Base-by-base conservation (phyloP, 2,329 filamentous ascomycete species). In the Beauveria varroae region DNA sequence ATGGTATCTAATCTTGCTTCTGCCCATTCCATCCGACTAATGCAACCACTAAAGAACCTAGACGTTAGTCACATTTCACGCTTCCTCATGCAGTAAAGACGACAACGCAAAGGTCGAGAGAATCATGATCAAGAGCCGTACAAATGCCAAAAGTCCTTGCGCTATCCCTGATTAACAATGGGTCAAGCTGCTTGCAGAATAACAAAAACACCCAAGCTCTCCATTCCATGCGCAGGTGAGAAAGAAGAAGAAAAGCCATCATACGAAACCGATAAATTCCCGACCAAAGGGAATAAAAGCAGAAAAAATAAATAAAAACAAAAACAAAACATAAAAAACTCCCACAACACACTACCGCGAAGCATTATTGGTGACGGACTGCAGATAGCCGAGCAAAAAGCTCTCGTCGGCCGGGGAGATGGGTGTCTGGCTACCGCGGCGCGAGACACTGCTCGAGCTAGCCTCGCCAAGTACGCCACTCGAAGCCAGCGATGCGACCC, bases 381-480 rank as follows among this genome's bases (percentile, higher is more conserved):
- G 84, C 67, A 96, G 75, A 70, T 91, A 95, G 10, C 84, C 87
- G 57, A 95, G 78, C 69, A 96, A 75, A 68, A 95, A 95, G 18
- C 81, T 86, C 69, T 89, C 87, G 66, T 95, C 87, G 0, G 85
- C 87, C 0, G 89, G 83, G 4, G 87, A 88, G 50, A 86, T 85
- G 14, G 82, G 77, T 37, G 79, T 78, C 68, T 81, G 77, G 64
- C 79, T 82, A 20, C 77, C 78, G 12, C 80, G 76, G 46, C 79
- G 74, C 43, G 75, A 75, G 26, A 66, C 50, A 28, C 65, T 64
- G n/a, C 65, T 66, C 10, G 65, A 64, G 2, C 54, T 63, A 8
- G 61, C 66, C 26, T 76, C 75, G 14, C 73, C 74, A 9, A 41
- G 26, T 1, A 67, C 69, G 10, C n/a, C 49, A 16, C 37, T 24